Base-by-base conservation (phyloP, 2,329 filamentous ascomycete species). In the Ilyonectria mors-panacis region DNA sequence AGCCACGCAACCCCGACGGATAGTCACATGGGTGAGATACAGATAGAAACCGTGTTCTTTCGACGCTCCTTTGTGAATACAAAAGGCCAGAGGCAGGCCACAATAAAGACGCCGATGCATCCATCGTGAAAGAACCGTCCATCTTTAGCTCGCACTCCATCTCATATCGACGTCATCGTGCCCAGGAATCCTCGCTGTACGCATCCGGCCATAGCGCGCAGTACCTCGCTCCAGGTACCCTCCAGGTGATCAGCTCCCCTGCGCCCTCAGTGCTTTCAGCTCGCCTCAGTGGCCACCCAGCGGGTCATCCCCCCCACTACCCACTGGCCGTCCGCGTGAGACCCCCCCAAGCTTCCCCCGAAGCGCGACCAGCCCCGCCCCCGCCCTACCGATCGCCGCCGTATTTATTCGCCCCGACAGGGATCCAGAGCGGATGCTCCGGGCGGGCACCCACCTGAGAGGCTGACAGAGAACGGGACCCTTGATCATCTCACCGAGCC, bases 401-500 rank as follows among this genome's bases (percentile, higher is more conserved):
- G 13, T 30, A 39, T 23, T n/a, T 37, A 42, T 50, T 54, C 47
- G 48, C 39, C 47, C 21, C 39, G 12, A 44, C 35, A 47, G 35
- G 55, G 54, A 28, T 45, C 17, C 19, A 45, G 48, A 42, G 7
- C 72, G 72, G 72, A 65, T 66, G 59, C 66, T 71, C 70, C 73
- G 73, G 64, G 67, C 55, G 65, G 66, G 57, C 69, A 63, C 68
- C 61, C 67, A 64, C 54, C 23, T 39, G 21, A 55, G 53, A 65
- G 60, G 65, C 54, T 61, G 59, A 60, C 55, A 61, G 10, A 23
- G 33, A 2, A 26, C 5, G 28, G 19, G 33, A 56, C 53, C 35
- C 51, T 53, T 26, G 45, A 26, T 28, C 26, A 30, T 51, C 47
- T 30, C 9, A 51, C 30, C 48, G 10, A 21, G 35, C 47, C 54